phyloP scores from a whole-genome alignment of 495 filamentous ascomycete genomes.

The Sordaria brevicollis region DNA sequence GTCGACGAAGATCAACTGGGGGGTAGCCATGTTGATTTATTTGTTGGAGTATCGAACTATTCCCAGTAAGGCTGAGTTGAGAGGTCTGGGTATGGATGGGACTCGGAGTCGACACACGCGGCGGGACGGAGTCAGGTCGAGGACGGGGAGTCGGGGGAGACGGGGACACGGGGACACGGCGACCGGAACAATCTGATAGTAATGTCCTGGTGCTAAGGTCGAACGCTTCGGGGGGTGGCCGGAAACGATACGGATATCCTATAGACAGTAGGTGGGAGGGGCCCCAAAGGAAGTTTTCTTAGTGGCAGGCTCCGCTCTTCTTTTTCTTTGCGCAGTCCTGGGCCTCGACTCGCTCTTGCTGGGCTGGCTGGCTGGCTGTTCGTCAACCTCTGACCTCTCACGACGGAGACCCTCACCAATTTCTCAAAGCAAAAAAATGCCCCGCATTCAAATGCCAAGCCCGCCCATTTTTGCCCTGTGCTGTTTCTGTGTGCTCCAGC shows the following conservation, averaged over 20 bases:
- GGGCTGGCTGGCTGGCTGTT: too few relatives aligned
- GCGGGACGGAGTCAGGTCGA: constrained; percentile 1
- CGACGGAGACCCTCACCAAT: constrained; percentile 7
- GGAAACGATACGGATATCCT: constrained; percentile 12
- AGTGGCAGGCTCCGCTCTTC: constrained; percentile 4
- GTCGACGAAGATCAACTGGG: constrained; percentile 68
- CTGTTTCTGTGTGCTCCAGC: constrained; percentile 14
- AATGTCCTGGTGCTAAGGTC: constrained; percentile 1
- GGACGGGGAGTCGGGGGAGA: background rate
- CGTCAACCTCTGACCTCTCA: constrained; percentile 3
- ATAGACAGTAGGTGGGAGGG: constrained; percentile 6
- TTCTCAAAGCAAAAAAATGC: constrained; percentile 9
- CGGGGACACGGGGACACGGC: background rate
- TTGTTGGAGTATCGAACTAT: constrained; percentile 1
- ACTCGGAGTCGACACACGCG: background rate
- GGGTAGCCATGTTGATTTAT: constrained; percentile 20
- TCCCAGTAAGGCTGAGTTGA: background rate
- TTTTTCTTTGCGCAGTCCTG: constrained; percentile 11
- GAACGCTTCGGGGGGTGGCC: constrained; percentile 1
- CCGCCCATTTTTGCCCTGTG: constrained; percentile 9
- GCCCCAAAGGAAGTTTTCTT: constrained; percentile 7
- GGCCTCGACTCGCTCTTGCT: constrained; percentile 8
- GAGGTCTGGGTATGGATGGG: background rate
- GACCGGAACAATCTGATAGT: background rate
- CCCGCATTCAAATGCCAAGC: constrained; percentile 20